These are phyloP conservation scores for Ganoderma leucocontextum DNA, from an alignment of 1,284 basidiomycete genomes.

Conservation along the genomic window DNA sequence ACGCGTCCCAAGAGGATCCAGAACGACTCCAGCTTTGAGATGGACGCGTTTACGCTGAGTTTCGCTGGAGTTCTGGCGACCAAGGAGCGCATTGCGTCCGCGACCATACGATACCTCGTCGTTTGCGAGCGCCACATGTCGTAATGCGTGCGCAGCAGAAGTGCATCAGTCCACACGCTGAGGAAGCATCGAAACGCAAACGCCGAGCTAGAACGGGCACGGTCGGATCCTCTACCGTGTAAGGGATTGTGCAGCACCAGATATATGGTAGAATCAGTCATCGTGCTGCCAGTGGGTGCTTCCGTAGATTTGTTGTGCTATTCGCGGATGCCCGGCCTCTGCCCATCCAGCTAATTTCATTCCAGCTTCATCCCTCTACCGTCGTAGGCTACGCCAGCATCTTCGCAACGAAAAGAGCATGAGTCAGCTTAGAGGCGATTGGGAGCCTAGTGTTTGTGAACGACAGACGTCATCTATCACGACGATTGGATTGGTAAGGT, in stretches of 20 bases:
- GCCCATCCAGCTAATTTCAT: background rate
- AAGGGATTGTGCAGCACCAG: background rate
- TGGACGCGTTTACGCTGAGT: background rate
- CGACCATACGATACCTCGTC: constrained; percentile 5
- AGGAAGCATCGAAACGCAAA: constrained; percentile 1
- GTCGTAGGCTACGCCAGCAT: background rate
- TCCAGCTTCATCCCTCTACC: background rate
- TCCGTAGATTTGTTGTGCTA: background rate
- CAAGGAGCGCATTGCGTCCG: background rate
- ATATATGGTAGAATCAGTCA: background rate
- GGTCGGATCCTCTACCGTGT: background rate
- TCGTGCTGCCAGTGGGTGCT: background rate
- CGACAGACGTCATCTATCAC: background rate
- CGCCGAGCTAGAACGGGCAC: background rate
- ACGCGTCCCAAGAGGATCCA: background rate
- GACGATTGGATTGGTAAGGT: constrained; percentile 3
- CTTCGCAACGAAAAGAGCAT: background rate
- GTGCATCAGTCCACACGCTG: background rate
- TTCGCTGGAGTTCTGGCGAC: background rate
- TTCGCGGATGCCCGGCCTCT: constrained; percentile 1
- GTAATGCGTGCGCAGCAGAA: background rate
- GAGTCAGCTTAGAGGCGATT: background rate
- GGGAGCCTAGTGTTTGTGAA: background rate
- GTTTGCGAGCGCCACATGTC: constrained; percentile 7
- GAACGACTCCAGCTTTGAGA: background rate